Conservation (phyloP, 2,329 filamentous ascomycete species). For the Ciborinia camelliae region DNA sequence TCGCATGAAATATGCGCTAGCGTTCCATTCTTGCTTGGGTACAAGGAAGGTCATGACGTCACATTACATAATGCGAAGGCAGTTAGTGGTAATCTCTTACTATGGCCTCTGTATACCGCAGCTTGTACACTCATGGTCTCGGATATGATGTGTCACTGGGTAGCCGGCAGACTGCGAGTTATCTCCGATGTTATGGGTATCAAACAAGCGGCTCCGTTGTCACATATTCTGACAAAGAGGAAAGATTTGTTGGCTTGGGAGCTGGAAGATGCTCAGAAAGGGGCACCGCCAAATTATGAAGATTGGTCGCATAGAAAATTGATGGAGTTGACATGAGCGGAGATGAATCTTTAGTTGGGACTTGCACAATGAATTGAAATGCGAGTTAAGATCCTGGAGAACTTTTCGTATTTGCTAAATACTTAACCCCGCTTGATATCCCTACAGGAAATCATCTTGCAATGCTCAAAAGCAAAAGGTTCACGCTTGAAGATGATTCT, state of each 20-base stretch:
- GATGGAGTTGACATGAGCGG: constrained; percentile 11
- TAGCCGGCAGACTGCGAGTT: constrained; percentile 27
- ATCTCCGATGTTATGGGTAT: constrained; percentile 32
- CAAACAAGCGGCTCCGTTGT: constrained; percentile 30
- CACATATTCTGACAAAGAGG: constrained; percentile 20
- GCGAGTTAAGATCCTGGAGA: background rate
- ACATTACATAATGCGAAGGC: constrained; percentile 21
- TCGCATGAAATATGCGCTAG: constrained; percentile 33
- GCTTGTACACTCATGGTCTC: constrained; percentile 27
- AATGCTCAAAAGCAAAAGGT: too few relatives aligned
- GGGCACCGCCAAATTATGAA: background rate
- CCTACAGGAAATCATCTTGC: too few relatives aligned
- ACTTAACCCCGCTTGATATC: background rate
- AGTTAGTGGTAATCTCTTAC: constrained; percentile 28
- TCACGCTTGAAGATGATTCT: background rate
- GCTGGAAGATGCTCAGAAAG: constrained; percentile 5
- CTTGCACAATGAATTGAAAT: background rate
- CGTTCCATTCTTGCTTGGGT: constrained; percentile 29
- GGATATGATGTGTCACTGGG: constrained; percentile 31
- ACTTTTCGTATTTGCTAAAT: background rate
- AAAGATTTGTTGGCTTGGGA: constrained; percentile 21
- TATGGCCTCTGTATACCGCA: constrained; percentile 33
- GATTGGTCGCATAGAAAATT: constrained; percentile 15
- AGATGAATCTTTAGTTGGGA: accelerated
- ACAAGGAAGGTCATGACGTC: constrained; percentile 15